Conservation (phyloP, 208 protist genomes). For the Balamuthia mandrillaris region DNA sequence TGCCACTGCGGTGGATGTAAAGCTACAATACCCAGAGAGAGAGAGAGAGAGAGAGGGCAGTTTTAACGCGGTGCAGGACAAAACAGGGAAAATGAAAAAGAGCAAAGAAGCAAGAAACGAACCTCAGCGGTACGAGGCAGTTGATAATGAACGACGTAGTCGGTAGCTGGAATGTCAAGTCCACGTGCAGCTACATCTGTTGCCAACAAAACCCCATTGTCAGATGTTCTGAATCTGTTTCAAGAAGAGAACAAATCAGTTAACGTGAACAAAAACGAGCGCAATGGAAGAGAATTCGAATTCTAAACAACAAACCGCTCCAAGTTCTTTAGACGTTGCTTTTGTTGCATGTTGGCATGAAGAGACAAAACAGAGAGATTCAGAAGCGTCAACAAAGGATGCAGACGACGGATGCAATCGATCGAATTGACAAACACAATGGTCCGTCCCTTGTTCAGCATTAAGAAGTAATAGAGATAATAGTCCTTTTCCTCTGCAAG, state of each 20-base stretch:
- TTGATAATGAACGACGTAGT: slow-evolving; percentile 96
- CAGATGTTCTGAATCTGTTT: slow-evolving; percentile 35
- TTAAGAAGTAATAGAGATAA: slow-evolving; percentile 92
- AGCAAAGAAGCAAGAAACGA: neutral
- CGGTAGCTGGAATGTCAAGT: slow-evolving; percentile 90
- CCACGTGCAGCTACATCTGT: slow-evolving; percentile 78
- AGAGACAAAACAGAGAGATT: slow-evolving; percentile 61
- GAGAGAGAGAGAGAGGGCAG: neutral
- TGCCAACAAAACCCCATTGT: slow-evolving; percentile 64
- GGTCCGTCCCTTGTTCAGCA: slow-evolving; percentile 79
- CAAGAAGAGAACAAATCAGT: neutral
- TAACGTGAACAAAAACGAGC: neutral
- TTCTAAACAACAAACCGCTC: slow-evolving; percentile 67
- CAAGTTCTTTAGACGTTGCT: slow-evolving; percentile 94
- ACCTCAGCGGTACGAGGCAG: slow-evolving; percentile 86
- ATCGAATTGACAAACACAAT: slow-evolving; percentile 88
- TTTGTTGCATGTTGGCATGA: slow-evolving; percentile 95
- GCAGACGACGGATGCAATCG: slow-evolving; percentile 85
- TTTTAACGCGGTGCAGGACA: neutral
- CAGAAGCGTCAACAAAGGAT: slow-evolving; percentile 84
- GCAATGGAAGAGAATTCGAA: neutral
- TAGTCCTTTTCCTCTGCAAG: slow-evolving; percentile 84
- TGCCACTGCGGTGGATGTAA: slow-evolving; percentile 94
- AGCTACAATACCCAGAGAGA: neutral
- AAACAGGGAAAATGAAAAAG: neutral